Conservation (phyloP, 2,329 filamentous ascomycete species). For the Fusarium sp. region DNA sequence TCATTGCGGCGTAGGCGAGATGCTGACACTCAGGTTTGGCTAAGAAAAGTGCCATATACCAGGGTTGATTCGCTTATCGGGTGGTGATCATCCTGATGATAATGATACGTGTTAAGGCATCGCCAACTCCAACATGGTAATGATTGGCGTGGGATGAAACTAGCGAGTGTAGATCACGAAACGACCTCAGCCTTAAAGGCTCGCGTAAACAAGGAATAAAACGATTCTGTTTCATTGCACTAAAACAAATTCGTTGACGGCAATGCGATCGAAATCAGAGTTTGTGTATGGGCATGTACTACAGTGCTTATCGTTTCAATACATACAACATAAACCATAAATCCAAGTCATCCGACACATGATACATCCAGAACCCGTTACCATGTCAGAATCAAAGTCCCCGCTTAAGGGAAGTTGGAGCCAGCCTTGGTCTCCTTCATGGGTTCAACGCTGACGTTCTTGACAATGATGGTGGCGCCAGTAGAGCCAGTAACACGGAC, state of each 20-base stretch:
- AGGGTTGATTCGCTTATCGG: background rate
- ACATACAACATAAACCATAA: background rate
- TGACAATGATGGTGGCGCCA: slow-evolving; percentile 64
- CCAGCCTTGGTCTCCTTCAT: slow-evolving; percentile 44
- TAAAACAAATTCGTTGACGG: too few species aligned
- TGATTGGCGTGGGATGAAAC: background rate
- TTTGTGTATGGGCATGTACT: background rate
- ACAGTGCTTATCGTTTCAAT: background rate
- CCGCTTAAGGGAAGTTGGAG: slow-evolving; percentile 46
- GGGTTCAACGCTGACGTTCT: slow-evolving; percentile 58
- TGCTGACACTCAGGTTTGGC: background rate
- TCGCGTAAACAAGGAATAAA: background rate
- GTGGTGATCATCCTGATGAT: background rate
- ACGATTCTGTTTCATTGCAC: background rate
- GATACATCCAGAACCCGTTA: background rate
- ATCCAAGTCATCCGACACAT: background rate
- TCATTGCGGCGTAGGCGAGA: background rate
- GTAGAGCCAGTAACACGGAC: slow-evolving; percentile 66
- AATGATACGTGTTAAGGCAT: background rate
- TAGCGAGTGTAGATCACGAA: background rate
- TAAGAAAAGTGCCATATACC: background rate
- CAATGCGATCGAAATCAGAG: background rate
- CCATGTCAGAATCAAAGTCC: background rate
- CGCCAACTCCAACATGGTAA: background rate
- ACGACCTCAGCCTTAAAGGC: background rate